Conservation (phyloP, 2,329 filamentous ascomycete genomes). For the Reticulascus tulasneorum region DNA sequence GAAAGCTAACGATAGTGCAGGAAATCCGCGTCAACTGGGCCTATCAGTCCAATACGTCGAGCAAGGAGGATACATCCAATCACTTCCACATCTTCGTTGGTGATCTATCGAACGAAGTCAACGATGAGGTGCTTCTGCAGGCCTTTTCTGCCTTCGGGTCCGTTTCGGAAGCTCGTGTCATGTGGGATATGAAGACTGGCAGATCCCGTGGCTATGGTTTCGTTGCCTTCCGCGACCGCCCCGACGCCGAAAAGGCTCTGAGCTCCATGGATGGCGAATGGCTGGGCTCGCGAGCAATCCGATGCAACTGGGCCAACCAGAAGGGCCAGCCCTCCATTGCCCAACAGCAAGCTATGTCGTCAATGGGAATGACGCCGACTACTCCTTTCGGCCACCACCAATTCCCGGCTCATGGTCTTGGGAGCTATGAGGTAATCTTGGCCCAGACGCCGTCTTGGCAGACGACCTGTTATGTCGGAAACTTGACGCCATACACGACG, state of each 20-base stretch:
- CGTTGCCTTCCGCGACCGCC: conserved; percentile 90
- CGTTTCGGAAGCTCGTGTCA: conserved; percentile 95
- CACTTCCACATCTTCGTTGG: conserved; percentile 99
- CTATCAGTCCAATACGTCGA: conserved; percentile 90
- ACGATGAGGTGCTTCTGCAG: conserved; percentile 89
- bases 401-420: conserved; percentile 93
- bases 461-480: conserved; percentile 97
- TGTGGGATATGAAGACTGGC: conserved; percentile 99
- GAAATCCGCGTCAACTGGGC: conserved; percentile 99
- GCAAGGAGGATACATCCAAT: conserved; percentile 95
- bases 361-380: conserved; percentile 97
- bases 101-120: conserved; percentile 96
- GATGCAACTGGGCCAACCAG: conserved; percentile 99
- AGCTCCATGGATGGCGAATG: conserved; percentile 99
- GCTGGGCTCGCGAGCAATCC: conserved; percentile 95
- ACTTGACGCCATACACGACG: conserved; percentile 94
- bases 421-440: conserved; percentile 96
- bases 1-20: conserved; percentile 42
- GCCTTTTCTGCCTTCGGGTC: conserved; percentile 95
- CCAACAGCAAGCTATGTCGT: conserved; percentile 93
- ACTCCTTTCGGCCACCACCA: conserved; percentile 96
- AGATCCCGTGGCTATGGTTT: conserved; percentile 97
- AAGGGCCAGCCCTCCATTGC: conserved; percentile 99
- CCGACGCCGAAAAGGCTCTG: conserved; percentile 91
- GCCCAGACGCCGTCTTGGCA: conserved; percentile 96